Conservation (phyloP, 805 yeast genomes). For the Sugiyamaella marilandica region DNA sequence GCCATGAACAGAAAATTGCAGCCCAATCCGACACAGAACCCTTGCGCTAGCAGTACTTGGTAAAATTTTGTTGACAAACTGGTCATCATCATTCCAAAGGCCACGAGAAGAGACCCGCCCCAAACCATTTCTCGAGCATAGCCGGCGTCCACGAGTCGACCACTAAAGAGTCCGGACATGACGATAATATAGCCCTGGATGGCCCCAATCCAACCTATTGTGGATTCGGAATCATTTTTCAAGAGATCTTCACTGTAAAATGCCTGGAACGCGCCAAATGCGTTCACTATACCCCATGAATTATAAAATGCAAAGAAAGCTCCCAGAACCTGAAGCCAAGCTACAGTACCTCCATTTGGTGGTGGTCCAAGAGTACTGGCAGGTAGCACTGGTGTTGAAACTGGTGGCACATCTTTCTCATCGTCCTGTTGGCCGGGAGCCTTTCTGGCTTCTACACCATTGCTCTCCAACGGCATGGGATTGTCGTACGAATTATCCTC, state of each 20-base stretch:
- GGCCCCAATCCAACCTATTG: constrained; percentile 26
- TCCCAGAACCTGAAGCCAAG: constrained; percentile 23
- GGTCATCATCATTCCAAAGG: constrained; percentile 29
- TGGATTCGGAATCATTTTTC: constrained; percentile 20
- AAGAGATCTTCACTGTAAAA: constrained; percentile 19
- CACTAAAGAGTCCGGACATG: constrained; percentile 23
- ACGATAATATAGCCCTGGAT: constrained; percentile 21
- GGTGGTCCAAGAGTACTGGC: constrained; percentile 12
- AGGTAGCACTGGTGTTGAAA: not conserved
- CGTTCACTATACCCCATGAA: constrained; percentile 18
- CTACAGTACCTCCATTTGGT: constrained; percentile 22
- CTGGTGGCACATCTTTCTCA: too few relatives aligned
- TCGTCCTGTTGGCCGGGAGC: too few relatives aligned
- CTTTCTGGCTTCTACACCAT: too few relatives aligned
- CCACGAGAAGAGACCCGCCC: constrained; percentile 23
- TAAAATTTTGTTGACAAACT: constrained; percentile 38
- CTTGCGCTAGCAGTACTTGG: constrained; percentile 51
- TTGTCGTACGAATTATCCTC: too few relatives aligned
- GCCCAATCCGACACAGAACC: constrained; percentile 47
- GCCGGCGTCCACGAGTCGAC: constrained; percentile 30
- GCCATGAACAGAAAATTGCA: constrained; percentile 41
- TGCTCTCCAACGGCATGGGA: too few relatives aligned
- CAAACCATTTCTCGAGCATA: constrained; percentile 24
- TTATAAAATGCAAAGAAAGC: constrained; percentile 20
- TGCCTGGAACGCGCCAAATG: constrained; percentile 21